Evolutionary conservation across 768 basidiomycete species (phyloP).

Genomic region (Rickenella mellea): DNA sequence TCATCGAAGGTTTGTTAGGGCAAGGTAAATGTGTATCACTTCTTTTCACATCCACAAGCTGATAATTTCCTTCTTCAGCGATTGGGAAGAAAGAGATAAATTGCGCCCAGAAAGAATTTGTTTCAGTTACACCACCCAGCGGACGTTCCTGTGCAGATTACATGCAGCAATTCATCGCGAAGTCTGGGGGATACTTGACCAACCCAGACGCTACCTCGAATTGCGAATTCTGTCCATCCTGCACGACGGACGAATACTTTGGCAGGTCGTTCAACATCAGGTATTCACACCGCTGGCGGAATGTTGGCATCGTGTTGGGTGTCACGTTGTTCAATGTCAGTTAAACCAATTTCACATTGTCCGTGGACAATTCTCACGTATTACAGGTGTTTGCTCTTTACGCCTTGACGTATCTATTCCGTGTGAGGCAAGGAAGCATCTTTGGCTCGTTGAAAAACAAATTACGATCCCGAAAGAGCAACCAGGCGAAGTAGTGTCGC

Average conservation of each 20-base stretch:
- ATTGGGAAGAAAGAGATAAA: constrained; percentile 38
- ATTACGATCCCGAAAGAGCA: too few species aligned
- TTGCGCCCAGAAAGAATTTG: constrained; percentile 57
- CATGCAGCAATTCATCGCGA: constrained; percentile 29
- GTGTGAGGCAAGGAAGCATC: neutral
- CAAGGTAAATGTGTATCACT: constrained; percentile 28
- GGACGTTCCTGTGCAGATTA: constrained; percentile 40
- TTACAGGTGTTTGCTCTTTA: constrained; percentile 1
- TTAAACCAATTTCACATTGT: too few species aligned
- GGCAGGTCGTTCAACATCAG: constrained; percentile 46
- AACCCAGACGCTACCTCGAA: constrained; percentile 25
- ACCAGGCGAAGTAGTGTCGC: too few species aligned
- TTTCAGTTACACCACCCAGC: constrained; percentile 36
- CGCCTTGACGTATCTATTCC: neutral
- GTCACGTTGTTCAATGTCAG: constrained; percentile 36
- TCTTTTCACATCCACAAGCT: neutral
- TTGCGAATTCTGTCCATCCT: constrained; percentile 47
- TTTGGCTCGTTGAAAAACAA: too few species aligned
- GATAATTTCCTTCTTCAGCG: constrained; percentile 22
- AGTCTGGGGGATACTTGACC: constrained; percentile 37
- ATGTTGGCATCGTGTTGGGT: constrained; percentile 36
- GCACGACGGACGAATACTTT: constrained; percentile 54
- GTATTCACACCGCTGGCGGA: constrained; percentile 40
- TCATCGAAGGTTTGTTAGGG: constrained; percentile 29
- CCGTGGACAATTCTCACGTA: too few species aligned